These are phyloP conservation scores for Tetradesmus obliquus DNA, from an alignment of 139 green algal species.

Conservation along the genomic window DNA sequence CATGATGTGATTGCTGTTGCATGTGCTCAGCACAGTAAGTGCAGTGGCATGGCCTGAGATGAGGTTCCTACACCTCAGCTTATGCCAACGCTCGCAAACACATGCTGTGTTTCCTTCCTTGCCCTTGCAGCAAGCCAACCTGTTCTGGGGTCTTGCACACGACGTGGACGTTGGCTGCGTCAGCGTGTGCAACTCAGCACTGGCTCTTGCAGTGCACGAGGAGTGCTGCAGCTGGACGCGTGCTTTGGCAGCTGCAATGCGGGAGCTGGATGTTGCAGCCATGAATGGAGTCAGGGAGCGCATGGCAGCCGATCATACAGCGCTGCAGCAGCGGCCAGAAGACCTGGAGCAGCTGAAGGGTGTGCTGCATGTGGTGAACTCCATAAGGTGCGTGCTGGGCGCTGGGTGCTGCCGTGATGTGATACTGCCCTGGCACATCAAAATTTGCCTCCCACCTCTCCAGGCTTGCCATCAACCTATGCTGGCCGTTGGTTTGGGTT, in stretches of 20 bases:
- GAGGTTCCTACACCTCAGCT: no score
- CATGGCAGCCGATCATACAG: conserved; percentile 39
- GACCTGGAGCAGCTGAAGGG: conserved; percentile 41
- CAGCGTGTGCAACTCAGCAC: conserved; percentile 65
- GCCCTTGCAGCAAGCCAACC: conserved; percentile 38
- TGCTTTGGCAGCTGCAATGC: conserved; percentile 76
- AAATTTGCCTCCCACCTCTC: not conserved
- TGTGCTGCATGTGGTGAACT: conserved; percentile 57
- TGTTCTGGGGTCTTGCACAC: conserved; percentile 56
- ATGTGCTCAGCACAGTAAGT: no score
- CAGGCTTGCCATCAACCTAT: not conserved
- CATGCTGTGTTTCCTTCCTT: no score
- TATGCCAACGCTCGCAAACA: no score
- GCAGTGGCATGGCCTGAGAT: no score
- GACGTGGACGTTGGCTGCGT: conserved; percentile 81
- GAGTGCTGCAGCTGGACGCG: conserved; percentile 83
- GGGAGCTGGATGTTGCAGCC: conserved; percentile 68
- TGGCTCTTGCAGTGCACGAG: conserved; percentile 74
- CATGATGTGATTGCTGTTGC: no score
- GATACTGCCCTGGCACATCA: no score
- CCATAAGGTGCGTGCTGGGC: conserved; percentile 38
- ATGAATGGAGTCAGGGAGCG: conserved; percentile 55
- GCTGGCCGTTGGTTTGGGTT: not conserved
- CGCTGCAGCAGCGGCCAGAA: conserved; percentile 19
- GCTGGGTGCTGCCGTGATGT: no score